phyloP scores from a whole-genome alignment of 1,284 basidiomycete species.

The Trametes sp. region DNA sequence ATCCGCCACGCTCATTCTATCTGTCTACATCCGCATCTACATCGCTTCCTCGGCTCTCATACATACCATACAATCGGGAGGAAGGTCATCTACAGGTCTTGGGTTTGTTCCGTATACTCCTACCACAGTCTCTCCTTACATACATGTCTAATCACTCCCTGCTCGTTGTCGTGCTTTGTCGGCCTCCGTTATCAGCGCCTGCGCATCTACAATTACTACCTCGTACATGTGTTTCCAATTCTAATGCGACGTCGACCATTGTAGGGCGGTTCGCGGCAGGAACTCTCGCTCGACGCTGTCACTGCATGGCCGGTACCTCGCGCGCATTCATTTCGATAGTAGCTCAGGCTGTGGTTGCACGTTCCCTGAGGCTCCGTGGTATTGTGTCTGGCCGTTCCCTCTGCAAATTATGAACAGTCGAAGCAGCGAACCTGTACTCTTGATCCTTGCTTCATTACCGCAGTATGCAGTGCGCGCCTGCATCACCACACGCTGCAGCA shows the following conservation, averaged over 20 bases:
- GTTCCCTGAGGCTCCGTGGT: no score
- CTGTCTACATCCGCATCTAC: constrained; percentile 6
- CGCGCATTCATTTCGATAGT: no score
- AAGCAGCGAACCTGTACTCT: constrained; percentile 37
- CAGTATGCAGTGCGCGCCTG: constrained; percentile 13
- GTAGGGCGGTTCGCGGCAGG: no score
- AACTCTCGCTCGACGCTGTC: no score
- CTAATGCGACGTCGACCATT: no score
- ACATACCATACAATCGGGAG: constrained; percentile 19
- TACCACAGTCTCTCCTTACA: constrained; percentile 27
- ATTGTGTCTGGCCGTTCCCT: constrained; percentile 23
- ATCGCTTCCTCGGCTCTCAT: constrained; percentile 12
- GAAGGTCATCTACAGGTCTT: constrained; percentile 16
- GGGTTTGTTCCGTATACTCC: constrained; percentile 14
- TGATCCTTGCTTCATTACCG: constrained; percentile 7
- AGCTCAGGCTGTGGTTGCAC: no score
- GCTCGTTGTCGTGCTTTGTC: constrained; percentile 26
- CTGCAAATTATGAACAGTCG: constrained; percentile 22
- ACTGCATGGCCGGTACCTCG: no score
- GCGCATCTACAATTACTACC: constrained; percentile 6
- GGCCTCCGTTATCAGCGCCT: constrained; percentile 17
- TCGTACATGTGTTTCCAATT: no score
- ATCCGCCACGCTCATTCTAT: constrained; percentile 13
- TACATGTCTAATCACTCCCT: constrained; percentile 32
- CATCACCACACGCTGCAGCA: no score